Conservation (phyloP, 78 protist species). For the Dictyostelium capitatum region DNA sequence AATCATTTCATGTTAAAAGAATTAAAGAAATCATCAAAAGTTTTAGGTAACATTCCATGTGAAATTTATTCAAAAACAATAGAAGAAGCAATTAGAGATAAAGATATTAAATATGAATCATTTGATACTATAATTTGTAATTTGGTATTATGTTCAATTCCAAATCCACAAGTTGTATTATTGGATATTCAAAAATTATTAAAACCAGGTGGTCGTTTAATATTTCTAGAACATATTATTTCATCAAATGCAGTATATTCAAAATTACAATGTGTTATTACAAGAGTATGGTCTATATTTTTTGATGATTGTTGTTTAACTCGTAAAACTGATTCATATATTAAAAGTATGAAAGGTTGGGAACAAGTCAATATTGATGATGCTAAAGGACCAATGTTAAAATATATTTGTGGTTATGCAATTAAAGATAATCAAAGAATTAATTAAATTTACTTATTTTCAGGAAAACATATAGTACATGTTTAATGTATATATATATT, state of each 20-base stretch:
- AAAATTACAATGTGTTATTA: not conserved
- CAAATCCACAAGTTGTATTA: not conserved
- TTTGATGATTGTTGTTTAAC: slow-evolving; percentile 33
- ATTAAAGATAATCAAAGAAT: not conserved
- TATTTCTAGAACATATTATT: slow-evolving; percentile 44
- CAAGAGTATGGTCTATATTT: slow-evolving; percentile 22
- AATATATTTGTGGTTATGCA: not conserved
- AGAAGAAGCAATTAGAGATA: slow-evolving; percentile 3
- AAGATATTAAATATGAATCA: slow-evolving; percentile 31
- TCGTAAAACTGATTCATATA: not conserved
- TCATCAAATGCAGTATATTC: not conserved
- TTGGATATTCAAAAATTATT: not conserved
- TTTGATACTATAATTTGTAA: slow-evolving; percentile 61
- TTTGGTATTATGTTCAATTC: slow-evolving; percentile 53
- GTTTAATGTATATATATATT: no score
- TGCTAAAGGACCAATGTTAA: no score
- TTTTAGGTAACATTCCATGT: not conserved
- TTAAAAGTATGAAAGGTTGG: slow-evolving; percentile 48
- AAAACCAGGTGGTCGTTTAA: slow-evolving; percentile 52
- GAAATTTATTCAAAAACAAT: slow-evolving; percentile 19
- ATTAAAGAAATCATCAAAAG: slow-evolving; percentile 3
- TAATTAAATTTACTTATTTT: no score
- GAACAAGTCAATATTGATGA: not conserved
- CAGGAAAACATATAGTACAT: no score
- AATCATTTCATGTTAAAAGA: slow-evolving; percentile 49